Evolutionary conservation across 495 filamentous ascomycete genomes (phyloP).

Genomic region (Pyrenula aspistea): DNA sequence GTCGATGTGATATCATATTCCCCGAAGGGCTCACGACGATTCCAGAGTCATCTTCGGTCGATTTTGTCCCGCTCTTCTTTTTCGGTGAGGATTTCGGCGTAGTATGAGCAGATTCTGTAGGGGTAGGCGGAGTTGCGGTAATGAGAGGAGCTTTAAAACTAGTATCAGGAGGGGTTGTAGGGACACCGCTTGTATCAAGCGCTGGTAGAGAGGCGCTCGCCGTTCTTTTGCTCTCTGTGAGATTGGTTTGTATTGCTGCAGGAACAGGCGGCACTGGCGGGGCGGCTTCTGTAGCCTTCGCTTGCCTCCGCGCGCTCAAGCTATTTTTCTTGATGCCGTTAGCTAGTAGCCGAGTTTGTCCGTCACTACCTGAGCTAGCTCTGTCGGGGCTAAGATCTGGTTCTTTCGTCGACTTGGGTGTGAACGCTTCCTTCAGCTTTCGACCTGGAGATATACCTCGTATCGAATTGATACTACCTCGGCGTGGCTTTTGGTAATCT

Average conservation of each 20-base stretch:
- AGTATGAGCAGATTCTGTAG: conserved; percentile 20
- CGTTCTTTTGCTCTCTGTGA: conserved; percentile 15
- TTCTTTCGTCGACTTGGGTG: conserved; percentile 25
- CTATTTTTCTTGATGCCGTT: conserved; percentile 25
- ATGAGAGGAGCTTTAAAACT: conserved; percentile 31
- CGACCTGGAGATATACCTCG: conserved; percentile 30
- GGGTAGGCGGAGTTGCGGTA: conserved; percentile 44
- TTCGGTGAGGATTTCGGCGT: conserved; percentile 13
- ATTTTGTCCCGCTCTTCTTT: conserved; percentile 25
- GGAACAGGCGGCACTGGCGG: conserved; percentile 17
- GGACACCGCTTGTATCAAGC: conserved; percentile 1
- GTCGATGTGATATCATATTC: conserved; percentile 67
- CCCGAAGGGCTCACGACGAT: conserved; percentile 40
- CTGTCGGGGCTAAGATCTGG: conserved; percentile 30
- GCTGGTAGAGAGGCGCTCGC: conserved; percentile 3
- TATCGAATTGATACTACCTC: conserved; percentile 17
- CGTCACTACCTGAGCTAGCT: conserved; percentile 15
- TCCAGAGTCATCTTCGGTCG: conserved; percentile 18
- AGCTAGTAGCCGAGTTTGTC: conserved; percentile 16
- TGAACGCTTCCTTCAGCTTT: conserved; percentile 34
- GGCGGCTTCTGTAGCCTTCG: conserved; percentile 16
- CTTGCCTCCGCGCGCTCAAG: conserved; percentile 23
- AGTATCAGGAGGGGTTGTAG: conserved; percentile 28
- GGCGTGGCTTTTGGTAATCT: neutral
- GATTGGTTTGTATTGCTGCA: conserved; percentile 24